These are phyloP conservation scores for Phialophora verrucosa DNA, from an alignment of 2,329 filamentous ascomycete genomes.

Conservation along the genomic window DNA sequence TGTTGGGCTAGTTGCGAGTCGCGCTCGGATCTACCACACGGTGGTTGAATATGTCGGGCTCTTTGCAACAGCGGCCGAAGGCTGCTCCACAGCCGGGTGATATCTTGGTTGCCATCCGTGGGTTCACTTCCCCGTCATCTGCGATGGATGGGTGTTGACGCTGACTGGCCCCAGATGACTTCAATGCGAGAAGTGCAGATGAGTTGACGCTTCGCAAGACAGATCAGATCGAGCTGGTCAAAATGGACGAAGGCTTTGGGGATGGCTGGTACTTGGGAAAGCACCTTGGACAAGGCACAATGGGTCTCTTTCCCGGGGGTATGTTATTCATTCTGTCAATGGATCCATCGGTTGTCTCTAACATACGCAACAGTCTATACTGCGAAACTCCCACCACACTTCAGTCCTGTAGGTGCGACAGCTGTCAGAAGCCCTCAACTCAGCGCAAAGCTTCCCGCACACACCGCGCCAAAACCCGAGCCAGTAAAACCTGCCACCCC, in stretches of 20 bases:
- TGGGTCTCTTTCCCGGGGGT: slow-evolving; percentile 57
- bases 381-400: slow-evolving; percentile 36
- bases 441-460: slow-evolving; percentile 8
- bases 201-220: slow-evolving; percentile 86
- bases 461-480: slow-evolving; percentile 5
- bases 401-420: slow-evolving; percentile 26
- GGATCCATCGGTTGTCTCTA: not conserved
- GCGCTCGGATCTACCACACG: not conserved
- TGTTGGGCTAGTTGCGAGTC: slow-evolving; percentile 8
- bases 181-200: slow-evolving; percentile 86
- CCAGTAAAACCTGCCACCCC: slow-evolving; percentile 38
- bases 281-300: slow-evolving; percentile 50
- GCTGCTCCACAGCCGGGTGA: slow-evolving; percentile 47
- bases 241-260: slow-evolving; percentile 70
- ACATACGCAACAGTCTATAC: slow-evolving; percentile 37
- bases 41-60: slow-evolving; percentile 43
- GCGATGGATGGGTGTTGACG: not conserved
- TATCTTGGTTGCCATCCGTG: slow-evolving; percentile 53
- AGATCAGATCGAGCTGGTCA: slow-evolving; percentile 67
- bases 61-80: slow-evolving; percentile 44
- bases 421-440: slow-evolving; percentile 16
- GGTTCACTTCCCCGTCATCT: slow-evolving; percentile 38
- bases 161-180: slow-evolving; percentile 73
- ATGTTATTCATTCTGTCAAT: slow-evolving; percentile 25
- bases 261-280: slow-evolving; percentile 70